Percentiles rank a stretch among this genome's conserved stretches.
These are phyloP conservation scores for Gynostemma pentaphyllum DNA, from an alignment of 306 rosid genomes.

Conservation along the genomic window DNA sequence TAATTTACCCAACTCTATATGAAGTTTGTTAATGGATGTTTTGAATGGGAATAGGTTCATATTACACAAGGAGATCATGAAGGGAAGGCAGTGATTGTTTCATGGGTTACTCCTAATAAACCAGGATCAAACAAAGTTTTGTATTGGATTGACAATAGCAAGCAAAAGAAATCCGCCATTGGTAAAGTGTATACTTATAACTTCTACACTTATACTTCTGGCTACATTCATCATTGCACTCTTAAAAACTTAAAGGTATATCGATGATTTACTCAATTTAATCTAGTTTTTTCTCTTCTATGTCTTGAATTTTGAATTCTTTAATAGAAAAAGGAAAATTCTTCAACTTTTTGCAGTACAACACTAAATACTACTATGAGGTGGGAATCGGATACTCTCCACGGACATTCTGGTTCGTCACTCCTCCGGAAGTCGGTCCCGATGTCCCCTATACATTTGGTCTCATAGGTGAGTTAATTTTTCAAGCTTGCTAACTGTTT, in stretches of 20 bases:
- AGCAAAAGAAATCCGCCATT: constrained; percentile 19
- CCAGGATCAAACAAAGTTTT: constrained; percentile 48
- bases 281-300: not conserved
- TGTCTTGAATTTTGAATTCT: not conserved
- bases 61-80: constrained; percentile 76
- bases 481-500: not conserved
- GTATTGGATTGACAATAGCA: constrained; percentile 35
- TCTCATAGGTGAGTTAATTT: constrained; percentile 48
- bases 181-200: constrained; percentile 34
- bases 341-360: constrained; percentile 24
- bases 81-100: constrained; percentile 57
- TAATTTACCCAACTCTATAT: not conserved
- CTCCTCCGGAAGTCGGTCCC: constrained; percentile 79
- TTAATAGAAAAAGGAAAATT: not conserved
- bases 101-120: constrained; percentile 58
- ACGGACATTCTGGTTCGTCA: constrained; percentile 60
- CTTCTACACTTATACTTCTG: constrained; percentile 56
- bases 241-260: constrained; percentile 30
- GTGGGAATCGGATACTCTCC: constrained; percentile 54
- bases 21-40: constrained; percentile 3
- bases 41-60: constrained; percentile 41
- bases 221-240: constrained; percentile 58
- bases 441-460: constrained; percentile 91
- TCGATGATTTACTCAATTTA: no score
- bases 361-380: constrained; percentile 66